Base-by-base conservation (phyloP, 2,329 filamentous ascomycete genomes). In the Aspergillus tubingensis region DNA sequence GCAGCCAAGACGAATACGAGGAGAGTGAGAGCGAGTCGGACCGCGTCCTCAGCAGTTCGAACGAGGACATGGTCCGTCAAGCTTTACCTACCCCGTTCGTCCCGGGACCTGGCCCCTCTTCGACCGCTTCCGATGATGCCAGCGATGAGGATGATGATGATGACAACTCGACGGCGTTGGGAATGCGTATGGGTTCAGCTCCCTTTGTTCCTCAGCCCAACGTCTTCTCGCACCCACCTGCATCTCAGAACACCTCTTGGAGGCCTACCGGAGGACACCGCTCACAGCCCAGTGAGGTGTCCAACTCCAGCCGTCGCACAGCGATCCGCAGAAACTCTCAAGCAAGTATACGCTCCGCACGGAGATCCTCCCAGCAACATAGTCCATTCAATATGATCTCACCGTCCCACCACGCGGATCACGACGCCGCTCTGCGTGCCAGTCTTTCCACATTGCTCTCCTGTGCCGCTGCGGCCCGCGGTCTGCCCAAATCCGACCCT, bases 381-480 rank as follows among this genome's bases (percentile, higher is more conserved):
- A 79, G 80, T 41, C 84, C 85, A 8, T 86, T 84, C 72, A 90
- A 88, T 74, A 86, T 90, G 73, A 85, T 91, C 72, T 88, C 89
- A 0, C 89, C 91, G 1, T 86, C 86, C 3, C 87, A 91, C 68
- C 91, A 92, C 67, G 88, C 91, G 51, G 92, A 98, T 68, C 93
- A 98, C 69, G 95, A 99, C 69, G 95, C 92, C 30, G 95, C 92
- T 2, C 83, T 99, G 10, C 88, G 95, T 36, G 92, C 95, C 19
- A 96, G 92, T 52, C 83, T 99, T n/a, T 96, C 92, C 0, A 98
- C 95, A 0, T 84, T 99, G 11, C 85, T 99, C 11, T 97, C 94
- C n/a, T 96, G 92, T 70, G 94, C 92, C 0, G 92, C 93, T 3
- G 95, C 94, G 0, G 95, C 94, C 1, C 86, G 95, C 47, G 90